Evolutionary conservation across 768 basidiomycete species (phyloP).

Genomic region (Boletus rubropictus): DNA sequence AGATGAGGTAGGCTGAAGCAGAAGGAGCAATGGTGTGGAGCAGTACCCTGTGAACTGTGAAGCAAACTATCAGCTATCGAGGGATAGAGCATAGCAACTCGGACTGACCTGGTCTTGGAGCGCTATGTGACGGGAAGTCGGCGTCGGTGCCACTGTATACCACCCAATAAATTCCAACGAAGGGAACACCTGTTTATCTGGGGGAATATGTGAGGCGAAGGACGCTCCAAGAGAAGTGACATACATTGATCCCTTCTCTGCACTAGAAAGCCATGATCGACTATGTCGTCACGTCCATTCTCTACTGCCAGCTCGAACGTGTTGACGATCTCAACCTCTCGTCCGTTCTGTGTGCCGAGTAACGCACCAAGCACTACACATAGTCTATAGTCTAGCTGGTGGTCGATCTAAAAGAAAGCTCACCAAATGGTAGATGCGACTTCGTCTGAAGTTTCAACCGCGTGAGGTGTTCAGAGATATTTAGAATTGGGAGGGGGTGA

Average conservation of each 20-base stretch:
- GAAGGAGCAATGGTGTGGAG: constrained; percentile 83
- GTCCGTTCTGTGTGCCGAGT: constrained; percentile 88
- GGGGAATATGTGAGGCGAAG: constrained; percentile 4
- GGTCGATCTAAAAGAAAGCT: constrained; percentile 14
- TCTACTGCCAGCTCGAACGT: constrained; percentile 82
- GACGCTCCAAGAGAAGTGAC: constrained; percentile 12
- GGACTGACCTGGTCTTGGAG: constrained; percentile 76
- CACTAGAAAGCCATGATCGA: constrained; percentile 79
- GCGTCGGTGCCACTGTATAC: constrained; percentile 84
- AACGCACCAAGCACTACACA: constrained; percentile 84
- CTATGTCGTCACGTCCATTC: constrained; percentile 47
- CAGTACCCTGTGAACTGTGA: constrained; percentile 75
- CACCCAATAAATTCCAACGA: constrained; percentile 96
- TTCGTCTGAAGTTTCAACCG: constrained; percentile 72
- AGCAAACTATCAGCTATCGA: neutral
- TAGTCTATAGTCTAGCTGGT: neutral
- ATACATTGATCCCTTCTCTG: constrained; percentile 85
- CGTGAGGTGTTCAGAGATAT: constrained; percentile 93
- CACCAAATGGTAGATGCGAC: constrained; percentile 60
- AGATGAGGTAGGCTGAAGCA: constrained; percentile 55
- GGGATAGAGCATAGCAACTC: neutral
- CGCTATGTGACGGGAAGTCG: constrained; percentile 67
- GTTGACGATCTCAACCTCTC: constrained; percentile 96
- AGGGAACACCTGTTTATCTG: constrained; percentile 98
- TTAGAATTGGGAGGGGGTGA: constrained; percentile 93